Evolutionary conservation across 129 eudicot species (phyloP).

Genomic region (Solidago caesia): DNA sequence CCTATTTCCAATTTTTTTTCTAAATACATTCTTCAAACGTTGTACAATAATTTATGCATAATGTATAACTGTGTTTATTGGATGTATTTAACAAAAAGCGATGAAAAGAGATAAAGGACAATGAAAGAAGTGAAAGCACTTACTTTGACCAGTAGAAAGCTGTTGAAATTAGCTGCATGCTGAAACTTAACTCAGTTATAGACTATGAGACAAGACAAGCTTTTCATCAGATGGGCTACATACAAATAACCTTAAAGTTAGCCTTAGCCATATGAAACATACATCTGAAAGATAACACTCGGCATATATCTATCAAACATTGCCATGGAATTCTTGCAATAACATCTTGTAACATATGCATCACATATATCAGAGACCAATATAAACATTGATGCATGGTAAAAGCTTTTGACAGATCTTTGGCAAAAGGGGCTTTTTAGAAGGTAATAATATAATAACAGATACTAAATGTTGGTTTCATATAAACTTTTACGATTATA

Average conservation of each 20-base stretch:
- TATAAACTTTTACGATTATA: no score
- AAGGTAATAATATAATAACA: no score
- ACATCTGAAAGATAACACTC: constrained; percentile 22
- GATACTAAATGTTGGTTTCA: no score
- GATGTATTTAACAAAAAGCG: no score
- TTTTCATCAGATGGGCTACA: constrained; percentile 28
- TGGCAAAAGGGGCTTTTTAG: no score
- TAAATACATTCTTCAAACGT: no score
- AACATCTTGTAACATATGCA: neutral
- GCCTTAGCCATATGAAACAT: constrained; percentile 27
- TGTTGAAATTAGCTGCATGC: constrained; percentile 27
- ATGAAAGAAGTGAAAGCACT: constrained; percentile 34
- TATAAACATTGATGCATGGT: no score
- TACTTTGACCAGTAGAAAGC: constrained; percentile 30
- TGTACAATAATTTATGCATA: no score
- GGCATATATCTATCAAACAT: constrained; percentile 2
- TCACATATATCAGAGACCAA: no score
- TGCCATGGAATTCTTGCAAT: neutral
- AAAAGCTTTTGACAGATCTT: no score
- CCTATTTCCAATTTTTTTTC: no score
- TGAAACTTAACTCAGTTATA: constrained; percentile 21
- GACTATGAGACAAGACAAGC: constrained; percentile 28
- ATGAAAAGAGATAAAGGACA: constrained; percentile 17
- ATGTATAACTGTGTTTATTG: no score
- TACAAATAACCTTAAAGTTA: constrained; percentile 26